Evolutionary conservation across 2,329 filamentous ascomycete genomes (phyloP).

Genomic region (Fusarium agapanthi): DNA sequence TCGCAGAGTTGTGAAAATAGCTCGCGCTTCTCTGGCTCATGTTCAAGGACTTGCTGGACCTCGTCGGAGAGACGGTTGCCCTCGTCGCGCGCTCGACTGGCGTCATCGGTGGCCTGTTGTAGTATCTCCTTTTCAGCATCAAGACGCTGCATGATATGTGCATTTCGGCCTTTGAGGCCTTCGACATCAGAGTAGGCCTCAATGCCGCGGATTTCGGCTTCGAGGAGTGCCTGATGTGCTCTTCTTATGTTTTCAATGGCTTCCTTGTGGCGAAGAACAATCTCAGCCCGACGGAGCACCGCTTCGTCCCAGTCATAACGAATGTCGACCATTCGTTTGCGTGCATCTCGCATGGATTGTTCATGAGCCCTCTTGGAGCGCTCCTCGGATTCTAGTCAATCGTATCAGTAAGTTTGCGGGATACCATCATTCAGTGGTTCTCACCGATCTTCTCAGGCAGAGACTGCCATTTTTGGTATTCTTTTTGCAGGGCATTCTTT

Average conservation of each 20-base stretch:
- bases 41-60: constrained; percentile 52
- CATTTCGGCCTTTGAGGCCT: constrained; percentile 72
- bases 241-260: constrained; percentile 69
- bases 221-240: constrained; percentile 70
- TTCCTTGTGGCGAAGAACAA: constrained; percentile 62
- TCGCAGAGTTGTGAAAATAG: constrained; percentile 55
- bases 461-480: constrained; percentile 69
- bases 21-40: constrained; percentile 51
- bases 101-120: constrained; percentile 49
- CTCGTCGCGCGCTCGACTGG: constrained; percentile 49
- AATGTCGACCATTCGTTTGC: constrained; percentile 56
- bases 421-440: constrained; percentile 33
- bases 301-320: constrained; percentile 64
- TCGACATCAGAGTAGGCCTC: constrained; percentile 86
- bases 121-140: constrained; percentile 54
- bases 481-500: constrained; percentile 74
- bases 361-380: constrained; percentile 44
- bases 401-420: not conserved
- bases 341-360: constrained; percentile 45
- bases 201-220: constrained; percentile 74
- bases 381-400: constrained; percentile 49
- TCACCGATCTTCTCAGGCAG: constrained; percentile 77
- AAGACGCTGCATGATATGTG: constrained; percentile 63
- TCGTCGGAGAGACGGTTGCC: constrained; percentile 44
- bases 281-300: constrained; percentile 64